A percentile compares a stretch with the other conserved stretches of the same genome.
phyloP scores from a whole-genome alignment of 2,329 filamentous ascomycete genomes.

The Fusarium illudens region DNA sequence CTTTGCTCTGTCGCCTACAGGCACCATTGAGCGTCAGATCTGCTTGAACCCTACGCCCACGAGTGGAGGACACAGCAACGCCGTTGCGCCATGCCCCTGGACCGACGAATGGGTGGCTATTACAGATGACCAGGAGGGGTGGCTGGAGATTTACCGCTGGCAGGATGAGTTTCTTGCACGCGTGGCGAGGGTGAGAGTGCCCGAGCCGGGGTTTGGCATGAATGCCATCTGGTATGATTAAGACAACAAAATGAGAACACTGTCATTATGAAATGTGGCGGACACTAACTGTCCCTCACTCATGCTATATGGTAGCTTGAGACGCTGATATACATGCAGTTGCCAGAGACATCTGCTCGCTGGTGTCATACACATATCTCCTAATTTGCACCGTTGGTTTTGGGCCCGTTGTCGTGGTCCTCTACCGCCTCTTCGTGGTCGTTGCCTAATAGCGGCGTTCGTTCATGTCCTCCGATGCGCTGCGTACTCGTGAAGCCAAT shows the following conservation, averaged over 20 bases:
- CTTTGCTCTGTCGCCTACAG: slow-evolving; percentile 74
- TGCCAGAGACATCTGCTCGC: not conserved
- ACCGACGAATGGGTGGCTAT: slow-evolving; percentile 90
- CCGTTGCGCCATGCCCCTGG: slow-evolving; percentile 84
- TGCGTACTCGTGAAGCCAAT: slow-evolving; percentile 29
- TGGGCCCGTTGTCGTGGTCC: slow-evolving; percentile 19
- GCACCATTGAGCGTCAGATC: slow-evolving; percentile 79
- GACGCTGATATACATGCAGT: not conserved
- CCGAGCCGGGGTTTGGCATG: slow-evolving; percentile 93
- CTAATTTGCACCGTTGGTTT: slow-evolving; percentile 37
- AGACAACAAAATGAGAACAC: not conserved
- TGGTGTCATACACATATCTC: not conserved
- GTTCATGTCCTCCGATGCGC: slow-evolving; percentile 36
- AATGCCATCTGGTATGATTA: slow-evolving; percentile 93
- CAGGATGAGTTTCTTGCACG: slow-evolving; percentile 80
- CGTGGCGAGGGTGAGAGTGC: slow-evolving; percentile 79
- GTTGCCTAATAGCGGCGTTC: slow-evolving; percentile 43
- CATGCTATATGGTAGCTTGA: not conserved
- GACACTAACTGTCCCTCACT: not conserved
- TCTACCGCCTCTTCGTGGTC: slow-evolving; percentile 34
- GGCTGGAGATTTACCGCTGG: slow-evolving; percentile 89
- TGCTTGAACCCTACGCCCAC: slow-evolving; percentile 86
- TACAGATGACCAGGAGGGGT: slow-evolving; percentile 88
- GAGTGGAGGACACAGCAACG: slow-evolving; percentile 88
- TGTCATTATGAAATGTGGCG: slow-evolving; percentile 10